A percentile compares a stretch with the other conserved stretches of the same genome.
phyloP scores from a whole-genome alignment of 1,284 basidiomycete genomes.

The Sporisorium exsertum region DNA sequence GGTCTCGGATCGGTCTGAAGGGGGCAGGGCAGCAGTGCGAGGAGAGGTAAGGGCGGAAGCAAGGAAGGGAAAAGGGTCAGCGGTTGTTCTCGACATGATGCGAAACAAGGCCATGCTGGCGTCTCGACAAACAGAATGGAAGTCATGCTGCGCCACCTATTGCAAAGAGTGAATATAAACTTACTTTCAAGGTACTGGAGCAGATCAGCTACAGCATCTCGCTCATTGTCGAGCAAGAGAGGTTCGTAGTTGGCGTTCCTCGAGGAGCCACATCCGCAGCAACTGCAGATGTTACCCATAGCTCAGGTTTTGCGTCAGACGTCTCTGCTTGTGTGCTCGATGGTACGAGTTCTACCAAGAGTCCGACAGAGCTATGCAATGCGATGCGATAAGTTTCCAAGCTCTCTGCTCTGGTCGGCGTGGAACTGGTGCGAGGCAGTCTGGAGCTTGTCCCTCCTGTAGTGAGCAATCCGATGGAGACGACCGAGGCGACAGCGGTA shows the following conservation, averaged over 20 bases:
- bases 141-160: not conserved
- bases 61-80: not conserved
- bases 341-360: not conserved
- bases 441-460: not conserved
- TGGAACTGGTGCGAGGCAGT: not conserved
- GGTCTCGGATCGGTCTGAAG: conserved; percentile 67
- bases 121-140: no score
- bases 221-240: conserved; percentile 93
- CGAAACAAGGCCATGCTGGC: not conserved
- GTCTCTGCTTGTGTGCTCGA: conserved; percentile 1
- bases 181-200: conserved; percentile 97
- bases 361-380: not conserved
- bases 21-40: not conserved
- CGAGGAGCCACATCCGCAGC: conserved; percentile 50
- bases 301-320: conserved; percentile 3
- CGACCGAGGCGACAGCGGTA: not conserved
- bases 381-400: not conserved
- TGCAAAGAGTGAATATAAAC: conserved; percentile 9
- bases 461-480: not conserved
- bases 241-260: conserved; percentile 76
- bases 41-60: not conserved
- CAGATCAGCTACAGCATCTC: conserved; percentile 97
- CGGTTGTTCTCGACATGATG: not conserved
- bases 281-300: conserved; percentile 68
- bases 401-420: conserved; percentile 1